Evolutionary conservation across 1,284 basidiomycete species (phyloP), one percentile per base, ranked within the genome.

Genomic region (Agaricales sp.): DNA sequence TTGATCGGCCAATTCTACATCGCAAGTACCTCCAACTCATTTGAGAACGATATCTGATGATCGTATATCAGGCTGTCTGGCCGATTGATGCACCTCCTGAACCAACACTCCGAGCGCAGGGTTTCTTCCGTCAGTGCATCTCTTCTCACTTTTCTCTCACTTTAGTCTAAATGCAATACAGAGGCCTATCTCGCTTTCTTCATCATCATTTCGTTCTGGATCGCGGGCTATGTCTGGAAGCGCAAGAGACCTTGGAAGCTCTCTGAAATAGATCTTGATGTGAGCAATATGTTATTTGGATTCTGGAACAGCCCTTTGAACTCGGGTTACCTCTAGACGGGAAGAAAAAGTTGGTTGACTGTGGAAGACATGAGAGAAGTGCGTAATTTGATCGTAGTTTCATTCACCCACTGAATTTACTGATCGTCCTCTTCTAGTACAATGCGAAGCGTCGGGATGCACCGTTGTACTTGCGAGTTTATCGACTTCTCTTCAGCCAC

Each of bases 1-100:
- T 54, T 71, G 30, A 66, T 72, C 44, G 68, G 67, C 4, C 69
- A 72, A 51, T 70, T 72, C 59, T 72, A 72, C 53, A 61, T 69
- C 35, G 69, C 65, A 59, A 57, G 16, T 41, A 41, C 16, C 39
- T 41, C 19, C 18, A 35, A 8, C 18, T 45, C n/a, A 8, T 4
- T 16, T 11, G 30, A 35, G n/a, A n/a, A n/a, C n/a, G n/a, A n/a
- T n/a, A n/a, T n/a, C n/a, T n/a, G n/a, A n/a, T n/a, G n/a, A n/a
- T n/a, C n/a, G n/a, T n/a, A n/a, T 16, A 41, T 24, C 22, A 66
- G 65, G 66, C 67, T 16, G 56, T 70, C 48, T 68, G 63, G 62
- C 67, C 68, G 14, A 58, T 69, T 45, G 67, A 64, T 43, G 66
- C 63, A 2, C 61, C 62, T 52, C 51, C 58, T 44, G 14, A 4